Base-by-base conservation (phyloP, 352 stramenopile species). In the Phytophthora boehmeriae region DNA sequence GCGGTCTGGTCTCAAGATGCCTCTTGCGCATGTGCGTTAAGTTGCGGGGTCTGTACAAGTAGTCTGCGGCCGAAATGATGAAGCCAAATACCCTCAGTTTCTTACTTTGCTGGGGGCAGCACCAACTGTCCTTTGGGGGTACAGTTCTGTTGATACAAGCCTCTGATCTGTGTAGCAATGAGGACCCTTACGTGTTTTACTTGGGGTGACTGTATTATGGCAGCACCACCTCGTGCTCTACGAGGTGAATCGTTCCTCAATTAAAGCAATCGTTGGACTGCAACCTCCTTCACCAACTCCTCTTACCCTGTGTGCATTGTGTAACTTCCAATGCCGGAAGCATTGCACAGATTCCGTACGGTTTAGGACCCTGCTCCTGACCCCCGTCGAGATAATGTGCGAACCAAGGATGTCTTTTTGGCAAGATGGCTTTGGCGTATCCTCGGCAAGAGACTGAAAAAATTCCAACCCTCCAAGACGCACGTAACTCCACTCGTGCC, bases 401-500 rank as follows among this genome's bases (percentile, higher is more conserved):
- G 73, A n/a, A 73, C 49, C n/a, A 88, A 42, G 0, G 72, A 73
- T 9, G 54, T 39, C 20, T 46, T 78, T 28, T 65, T 65, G 0
- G 22, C 58, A 3, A 62, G 43, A 25, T 73, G 59, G 5, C 51
- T 44, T 39, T 74, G 66, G 10, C 68, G 58, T 32, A 83, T 67
- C 16, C 74, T 79, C 1, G 83, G 81, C 23, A 92, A 19, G 1
- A 91, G 61, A 34, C 70, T 80, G 57, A 90, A 86, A 13, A 89
- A 13, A 45, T 91, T 88, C 73, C 76, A 89, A 0, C 81, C 81
- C 39, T 92, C 83, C 3, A 91, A 38, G 8, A 79, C 53, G 17
- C 83, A 78, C 3, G 74, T 77, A 19, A 91, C 17, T 0, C 83
- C 83, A 41, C 79, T 90, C 3, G 83, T 89, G 5, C 83, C 83